Percentiles rank a stretch among this genome's conserved stretches.
Conservation (phyloP, 129 eudicot genomes). For the Saposhnikovia divaricata region DNA sequence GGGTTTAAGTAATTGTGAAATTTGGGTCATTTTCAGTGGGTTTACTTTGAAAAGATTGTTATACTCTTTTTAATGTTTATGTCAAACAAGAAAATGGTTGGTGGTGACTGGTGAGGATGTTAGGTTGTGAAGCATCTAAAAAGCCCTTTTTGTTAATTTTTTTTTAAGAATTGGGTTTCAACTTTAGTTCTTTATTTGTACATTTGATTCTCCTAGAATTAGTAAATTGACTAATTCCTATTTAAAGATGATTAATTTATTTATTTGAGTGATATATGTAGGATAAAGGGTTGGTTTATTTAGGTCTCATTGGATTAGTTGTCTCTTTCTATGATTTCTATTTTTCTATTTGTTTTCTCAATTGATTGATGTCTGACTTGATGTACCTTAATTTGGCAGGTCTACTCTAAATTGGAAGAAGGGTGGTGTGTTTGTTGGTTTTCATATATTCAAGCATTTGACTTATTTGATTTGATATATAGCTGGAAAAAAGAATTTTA, state of each 20-base stretch:
- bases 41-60: slow-evolving; percentile 20
- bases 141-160: background rate
- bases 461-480: slow-evolving; percentile 4
- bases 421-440: background rate
- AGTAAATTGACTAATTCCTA: slow-evolving; percentile 13
- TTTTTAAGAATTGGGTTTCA: background rate
- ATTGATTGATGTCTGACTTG: slow-evolving; percentile 13
- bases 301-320: slow-evolving; percentile 5
- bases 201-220: slow-evolving; percentile 1
- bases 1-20: slow-evolving; percentile 15
- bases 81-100: slow-evolving; percentile 11
- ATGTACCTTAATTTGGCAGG: slow-evolving; percentile 13
- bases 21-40: slow-evolving; percentile 25
- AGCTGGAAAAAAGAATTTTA: slow-evolving; percentile 3
- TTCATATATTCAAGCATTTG: slow-evolving; percentile 7
- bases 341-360: background rate
- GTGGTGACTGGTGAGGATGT: slow-evolving; percentile 19
- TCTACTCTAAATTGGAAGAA: slow-evolving; percentile 4
- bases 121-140: slow-evolving; percentile 18
- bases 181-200: slow-evolving; percentile 7
- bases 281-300: slow-evolving; percentile 6
- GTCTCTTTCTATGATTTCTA: background rate
- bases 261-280: background rate
- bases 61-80: background rate
- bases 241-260: background rate